These are phyloP conservation scores for Vaucheria bursata DNA, from an alignment of 352 stramenopile species.

Conservation along the genomic window DNA sequence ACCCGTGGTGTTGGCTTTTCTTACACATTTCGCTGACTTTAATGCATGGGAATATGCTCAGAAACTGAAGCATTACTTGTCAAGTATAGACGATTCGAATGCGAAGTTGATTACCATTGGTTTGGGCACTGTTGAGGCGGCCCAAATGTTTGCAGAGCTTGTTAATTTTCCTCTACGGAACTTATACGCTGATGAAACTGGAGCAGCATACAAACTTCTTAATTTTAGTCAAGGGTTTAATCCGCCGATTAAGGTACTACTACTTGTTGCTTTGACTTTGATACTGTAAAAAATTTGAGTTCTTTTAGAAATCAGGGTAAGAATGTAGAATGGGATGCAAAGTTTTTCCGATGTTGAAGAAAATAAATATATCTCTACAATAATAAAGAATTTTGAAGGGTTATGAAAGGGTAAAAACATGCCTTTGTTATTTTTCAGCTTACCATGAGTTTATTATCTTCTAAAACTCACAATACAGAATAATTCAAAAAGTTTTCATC, in stretches of 20 bases:
- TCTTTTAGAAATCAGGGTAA: too few relatives aligned
- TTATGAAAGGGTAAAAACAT: too few relatives aligned
- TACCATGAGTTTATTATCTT: too few relatives aligned
- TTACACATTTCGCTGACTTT: constrained; percentile 48
- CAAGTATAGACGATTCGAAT: constrained; percentile 35
- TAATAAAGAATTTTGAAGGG: too few relatives aligned
- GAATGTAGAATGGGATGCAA: too few relatives aligned
- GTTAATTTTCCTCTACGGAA: constrained; percentile 40
- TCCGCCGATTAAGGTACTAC: constrained; percentile 10
- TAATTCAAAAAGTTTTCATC: too few relatives aligned
- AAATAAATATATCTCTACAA: too few relatives aligned
- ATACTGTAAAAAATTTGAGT: too few relatives aligned
- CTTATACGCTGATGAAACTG: constrained; percentile 45
- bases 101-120: constrained; percentile 42
- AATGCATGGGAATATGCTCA: constrained; percentile 49
- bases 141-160: constrained; percentile 40
- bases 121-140: constrained; percentile 40
- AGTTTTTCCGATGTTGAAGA: too few relatives aligned
- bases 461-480: too few relatives aligned
- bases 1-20: constrained; percentile 47
- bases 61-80: constrained; percentile 48
- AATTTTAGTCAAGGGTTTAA: constrained; percentile 42
- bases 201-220: constrained; percentile 26
- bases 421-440: too few relatives aligned
- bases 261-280: not conserved